Evolutionary conservation across 345 rosid species (phyloP), one percentile per base, ranked within the genome.

Genomic region (Gossypium turneri): DNA sequence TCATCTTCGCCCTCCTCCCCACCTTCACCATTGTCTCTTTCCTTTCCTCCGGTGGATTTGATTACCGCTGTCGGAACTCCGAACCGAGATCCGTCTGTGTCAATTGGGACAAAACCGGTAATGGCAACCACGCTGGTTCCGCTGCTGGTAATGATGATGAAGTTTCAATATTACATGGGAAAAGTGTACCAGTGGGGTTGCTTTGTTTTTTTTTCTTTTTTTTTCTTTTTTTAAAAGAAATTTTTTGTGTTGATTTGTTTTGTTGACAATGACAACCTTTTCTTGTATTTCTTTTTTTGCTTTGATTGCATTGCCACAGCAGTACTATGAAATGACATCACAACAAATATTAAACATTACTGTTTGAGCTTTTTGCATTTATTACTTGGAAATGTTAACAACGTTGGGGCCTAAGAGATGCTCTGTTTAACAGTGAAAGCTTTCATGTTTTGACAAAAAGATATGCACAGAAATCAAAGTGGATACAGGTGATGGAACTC

Each of bases 41-140:
- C 77, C 82, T 47, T 45, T 77, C 80, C 76, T 75, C 78, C 75
- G 75, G 67, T 34, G 51, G 77, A 50, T 20, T 47, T 7, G 59
- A 77, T 67, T 69, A 51, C 68, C 68, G 71, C 8, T 88, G 88
- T 73, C 69, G 15, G 59, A 66, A 50, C 72, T 64, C 66, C 61
- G 61, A 71, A 3, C 91, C 88, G 25, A 84, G 83, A 80, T 87
- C 96, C 22, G 87, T 94, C 1, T 84, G 81, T 11, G 88, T 94
- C 52, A 75, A 78, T 44, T 92, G 96, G 98, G 88, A 85, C 58
- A 81, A 74, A 17, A 81, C 70, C 11, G 84, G 80, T 3, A 73
- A 75, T 29, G 59, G 43, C 2, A 73, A 72, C 50, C 70, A 80
- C 48, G 58, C 12, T n/a, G 74, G 67, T 34, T 34, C 38, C 38